Conservation (phyloP, 192 early-diverging fungal genomes). For the Podila minutissima region DNA sequence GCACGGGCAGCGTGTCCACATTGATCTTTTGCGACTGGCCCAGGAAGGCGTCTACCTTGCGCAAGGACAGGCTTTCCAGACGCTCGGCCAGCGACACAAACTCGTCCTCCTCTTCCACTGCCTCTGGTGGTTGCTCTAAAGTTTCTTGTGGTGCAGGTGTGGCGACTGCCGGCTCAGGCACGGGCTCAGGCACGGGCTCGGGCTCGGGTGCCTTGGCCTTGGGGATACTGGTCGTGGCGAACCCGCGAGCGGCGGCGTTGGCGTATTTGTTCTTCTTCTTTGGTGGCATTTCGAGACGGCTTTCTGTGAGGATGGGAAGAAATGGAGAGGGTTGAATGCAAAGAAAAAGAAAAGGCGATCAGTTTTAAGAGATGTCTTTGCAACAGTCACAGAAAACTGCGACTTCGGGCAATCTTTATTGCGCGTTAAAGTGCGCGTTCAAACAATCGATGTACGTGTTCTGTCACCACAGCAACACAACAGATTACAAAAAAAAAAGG, state of each 20-base stretch:
- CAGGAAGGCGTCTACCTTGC: constrained; percentile 52
- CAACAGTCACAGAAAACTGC: no score
- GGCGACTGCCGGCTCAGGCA: constrained; percentile 24
- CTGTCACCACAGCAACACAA: no score
- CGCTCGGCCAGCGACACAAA: constrained; percentile 47
- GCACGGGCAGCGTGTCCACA: constrained; percentile 36
- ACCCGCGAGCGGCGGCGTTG: constrained; percentile 44
- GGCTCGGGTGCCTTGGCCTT: constrained; percentile 20
- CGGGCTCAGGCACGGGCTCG: constrained; percentile 24
- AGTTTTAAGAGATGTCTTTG: no score
- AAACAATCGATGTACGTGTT: no score
- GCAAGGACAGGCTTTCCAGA: constrained; percentile 23
- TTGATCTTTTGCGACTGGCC: constrained; percentile 43
- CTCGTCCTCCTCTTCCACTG: constrained; percentile 32
- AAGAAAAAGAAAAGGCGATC: no score
- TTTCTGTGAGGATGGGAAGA: no score
- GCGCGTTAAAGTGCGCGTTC: no score
- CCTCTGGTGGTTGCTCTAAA: background rate
- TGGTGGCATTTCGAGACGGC: constrained; percentile 15
- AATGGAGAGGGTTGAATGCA: no score
- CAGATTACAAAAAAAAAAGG: no score
- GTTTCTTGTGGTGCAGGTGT: background rate
- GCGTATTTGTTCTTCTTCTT: constrained; percentile 55
- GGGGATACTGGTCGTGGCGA: constrained; percentile 49
- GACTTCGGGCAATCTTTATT: no score